phyloP scores from a whole-genome alignment of 1,284 basidiomycete genomes.

The Athelia sp. region DNA sequence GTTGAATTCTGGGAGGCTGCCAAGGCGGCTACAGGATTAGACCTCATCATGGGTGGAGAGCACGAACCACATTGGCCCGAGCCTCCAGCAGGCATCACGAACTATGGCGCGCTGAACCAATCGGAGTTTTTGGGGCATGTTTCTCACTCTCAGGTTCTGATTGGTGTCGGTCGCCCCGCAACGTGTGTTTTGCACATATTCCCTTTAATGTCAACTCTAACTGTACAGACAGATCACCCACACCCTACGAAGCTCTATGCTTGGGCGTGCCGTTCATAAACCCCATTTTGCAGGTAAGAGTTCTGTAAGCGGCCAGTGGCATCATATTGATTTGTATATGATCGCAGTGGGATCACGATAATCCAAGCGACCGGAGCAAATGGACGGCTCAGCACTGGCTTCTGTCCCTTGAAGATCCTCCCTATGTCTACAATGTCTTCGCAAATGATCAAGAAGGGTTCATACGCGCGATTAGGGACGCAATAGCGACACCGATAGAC shows the following conservation, averaged over 20 bases:
- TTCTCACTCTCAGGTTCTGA: slow-evolving; percentile 9
- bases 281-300: slow-evolving; percentile 14
- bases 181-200: slow-evolving; percentile 14
- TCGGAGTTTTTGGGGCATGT: slow-evolving; percentile 10
- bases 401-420: slow-evolving; percentile 22
- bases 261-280: slow-evolving; percentile 38
- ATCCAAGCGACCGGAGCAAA: slow-evolving; percentile 22
- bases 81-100: slow-evolving; percentile 8
- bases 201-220: slow-evolving; percentile 5
- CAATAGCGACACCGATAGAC: slow-evolving; percentile 11
- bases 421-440: slow-evolving; percentile 33
- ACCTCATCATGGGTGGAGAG: slow-evolving; percentile 9
- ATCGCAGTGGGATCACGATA: slow-evolving; percentile 17
- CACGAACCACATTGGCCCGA: background rate
- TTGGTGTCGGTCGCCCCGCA: slow-evolving; percentile 13
- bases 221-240: slow-evolving; percentile 19
- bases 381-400: slow-evolving; percentile 31
- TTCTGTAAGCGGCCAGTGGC: background rate
- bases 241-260: slow-evolving; percentile 34
- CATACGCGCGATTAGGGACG: slow-evolving; percentile 11
- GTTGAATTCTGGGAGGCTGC: slow-evolving; percentile 10
- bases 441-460: slow-evolving; percentile 13
- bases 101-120: slow-evolving; percentile 11
- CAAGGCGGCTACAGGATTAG: slow-evolving; percentile 1
- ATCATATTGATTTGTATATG: background rate